Conservation (phyloP, 768 basidiomycete species). For the Mycena chlorophos region DNA sequence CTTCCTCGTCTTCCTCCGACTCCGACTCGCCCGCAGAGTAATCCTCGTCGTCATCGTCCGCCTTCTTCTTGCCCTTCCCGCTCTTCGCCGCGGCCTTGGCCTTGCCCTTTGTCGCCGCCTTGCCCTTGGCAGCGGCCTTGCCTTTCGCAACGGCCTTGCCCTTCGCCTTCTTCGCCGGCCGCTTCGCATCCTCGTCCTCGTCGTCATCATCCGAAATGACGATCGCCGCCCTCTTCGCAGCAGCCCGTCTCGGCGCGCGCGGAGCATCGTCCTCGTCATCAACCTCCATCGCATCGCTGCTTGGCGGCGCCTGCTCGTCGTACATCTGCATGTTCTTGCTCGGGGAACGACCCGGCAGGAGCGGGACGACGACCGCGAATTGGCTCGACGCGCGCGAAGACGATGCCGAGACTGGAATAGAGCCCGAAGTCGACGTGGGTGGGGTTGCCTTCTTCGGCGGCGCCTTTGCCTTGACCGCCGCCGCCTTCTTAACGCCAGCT, state of each 20-base stretch:
- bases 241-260: conserved; percentile 39
- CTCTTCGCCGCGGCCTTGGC: conserved; percentile 25
- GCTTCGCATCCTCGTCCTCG: conserved; percentile 30
- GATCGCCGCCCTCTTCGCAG: conserved; percentile 41
- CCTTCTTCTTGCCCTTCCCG: conserved; percentile 23
- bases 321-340: conserved; percentile 21
- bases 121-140: conserved; percentile 25
- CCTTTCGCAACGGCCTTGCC: conserved; percentile 5
- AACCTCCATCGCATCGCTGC: conserved; percentile 34
- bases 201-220: conserved; percentile 56
- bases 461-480: too few relatives aligned
- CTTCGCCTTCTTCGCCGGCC: conserved; percentile 24
- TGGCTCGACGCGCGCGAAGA: conserved; percentile 40
- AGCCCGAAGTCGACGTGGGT: conserved; percentile 13
- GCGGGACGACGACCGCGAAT: conserved; percentile 60
- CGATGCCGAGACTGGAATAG: conserved; percentile 22
- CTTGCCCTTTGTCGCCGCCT: conserved; percentile 21
- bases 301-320: conserved; percentile 39
- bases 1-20: conserved; percentile 35
- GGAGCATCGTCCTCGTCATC: conserved; percentile 25
- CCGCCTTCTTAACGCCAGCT: conserved; percentile 2
- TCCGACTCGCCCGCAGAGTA: conserved; percentile 36
- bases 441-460: conserved; percentile 21
- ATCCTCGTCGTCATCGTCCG: conserved; percentile 46
- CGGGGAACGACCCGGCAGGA: conserved; percentile 27